A percentile compares a stretch with the other conserved stretches of the same genome.
These are phyloP conservation scores for Geotrichum histeridarum DNA, from an alignment of 1,139 yeast species.

Conservation along the genomic window DNA sequence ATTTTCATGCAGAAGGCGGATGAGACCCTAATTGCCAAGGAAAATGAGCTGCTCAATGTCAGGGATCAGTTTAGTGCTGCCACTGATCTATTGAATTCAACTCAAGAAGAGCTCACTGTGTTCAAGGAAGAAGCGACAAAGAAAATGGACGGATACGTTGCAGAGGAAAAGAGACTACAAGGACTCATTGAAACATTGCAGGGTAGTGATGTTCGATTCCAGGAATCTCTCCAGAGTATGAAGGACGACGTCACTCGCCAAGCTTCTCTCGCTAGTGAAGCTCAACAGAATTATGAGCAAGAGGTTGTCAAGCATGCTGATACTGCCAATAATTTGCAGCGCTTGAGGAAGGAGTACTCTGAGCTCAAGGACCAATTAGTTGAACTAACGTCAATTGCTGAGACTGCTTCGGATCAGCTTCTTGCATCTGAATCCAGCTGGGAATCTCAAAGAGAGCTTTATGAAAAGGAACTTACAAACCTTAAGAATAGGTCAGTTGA, in stretches of 20 bases:
- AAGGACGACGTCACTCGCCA: slow-evolving; percentile 51
- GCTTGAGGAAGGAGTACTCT: slow-evolving; percentile 44
- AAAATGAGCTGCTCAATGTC: slow-evolving; percentile 39
- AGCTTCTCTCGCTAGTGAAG: slow-evolving; percentile 46
- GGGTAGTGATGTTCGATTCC: slow-evolving; percentile 37
- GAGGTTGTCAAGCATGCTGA: slow-evolving; percentile 56
- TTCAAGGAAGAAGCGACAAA: slow-evolving; percentile 27
- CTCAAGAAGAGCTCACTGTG: slow-evolving; percentile 20
- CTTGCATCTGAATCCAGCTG: slow-evolving; percentile 42
- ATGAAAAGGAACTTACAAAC: slow-evolving; percentile 52
- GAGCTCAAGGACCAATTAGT: slow-evolving; percentile 40
- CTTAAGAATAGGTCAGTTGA: slow-evolving; percentile 39
- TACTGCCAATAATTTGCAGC: slow-evolving; percentile 46
- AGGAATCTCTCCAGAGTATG: slow-evolving; percentile 26
- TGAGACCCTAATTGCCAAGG: slow-evolving; percentile 39
- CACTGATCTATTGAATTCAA: slow-evolving; percentile 31
- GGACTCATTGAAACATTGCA: slow-evolving; percentile 44
- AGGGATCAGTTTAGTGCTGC: slow-evolving; percentile 38
- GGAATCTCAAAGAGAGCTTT: slow-evolving; percentile 41
- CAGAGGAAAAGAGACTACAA: slow-evolving; percentile 39
- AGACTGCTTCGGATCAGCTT: slow-evolving; percentile 35
- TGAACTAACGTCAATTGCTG: slow-evolving; percentile 37
- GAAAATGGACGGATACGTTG: slow-evolving; percentile 29
- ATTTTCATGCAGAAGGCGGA: slow-evolving; percentile 42
- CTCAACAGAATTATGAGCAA: slow-evolving; percentile 51